phyloP scores from a whole-genome alignment of 1,284 basidiomycete species.

The Cystobasidium sp. region DNA sequence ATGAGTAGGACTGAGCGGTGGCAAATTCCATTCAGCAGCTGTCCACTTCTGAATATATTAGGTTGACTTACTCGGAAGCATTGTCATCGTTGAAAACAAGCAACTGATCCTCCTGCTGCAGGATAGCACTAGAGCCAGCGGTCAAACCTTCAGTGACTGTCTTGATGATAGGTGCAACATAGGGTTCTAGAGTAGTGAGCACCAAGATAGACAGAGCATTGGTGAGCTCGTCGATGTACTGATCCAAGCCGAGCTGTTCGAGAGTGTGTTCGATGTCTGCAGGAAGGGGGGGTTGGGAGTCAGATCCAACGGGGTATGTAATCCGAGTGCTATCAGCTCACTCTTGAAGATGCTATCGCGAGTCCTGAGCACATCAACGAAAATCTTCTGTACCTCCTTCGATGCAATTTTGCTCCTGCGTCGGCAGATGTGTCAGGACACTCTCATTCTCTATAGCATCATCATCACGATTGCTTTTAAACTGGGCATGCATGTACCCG shows the following conservation, averaged over 20 bases:
- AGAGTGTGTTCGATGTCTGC: constrained; percentile 36
- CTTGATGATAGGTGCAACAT: constrained; percentile 40
- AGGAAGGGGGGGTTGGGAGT: no score
- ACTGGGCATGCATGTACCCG: no score
- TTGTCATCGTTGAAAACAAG: constrained; percentile 40
- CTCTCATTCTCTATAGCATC: neutral
- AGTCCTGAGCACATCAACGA: constrained; percentile 36
- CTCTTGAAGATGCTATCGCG: constrained; percentile 42
- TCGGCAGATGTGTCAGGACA: neutral
- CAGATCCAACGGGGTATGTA: no score
- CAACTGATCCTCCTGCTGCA: constrained; percentile 33
- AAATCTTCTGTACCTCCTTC: constrained; percentile 36
- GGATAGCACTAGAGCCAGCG: constrained; percentile 27
- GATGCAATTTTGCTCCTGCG: constrained; percentile 24
- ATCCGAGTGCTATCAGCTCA: no score
- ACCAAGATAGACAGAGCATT: constrained; percentile 37
- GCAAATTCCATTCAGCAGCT: neutral
- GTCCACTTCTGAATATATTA: no score
- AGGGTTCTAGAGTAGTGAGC: constrained; percentile 40
- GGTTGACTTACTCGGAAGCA: constrained; percentile 38
- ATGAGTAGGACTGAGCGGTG: constrained; percentile 43
- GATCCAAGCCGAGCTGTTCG: constrained; percentile 29
- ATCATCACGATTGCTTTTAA: no score
- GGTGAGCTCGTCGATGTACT: constrained; percentile 34
- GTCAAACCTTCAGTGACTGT: constrained; percentile 34